Percentiles rank a stretch among this genome's conserved stretches.
Conservation (phyloP, 2,329 filamentous ascomycete genomes). For the Neopestalotiopsis sp. region DNA sequence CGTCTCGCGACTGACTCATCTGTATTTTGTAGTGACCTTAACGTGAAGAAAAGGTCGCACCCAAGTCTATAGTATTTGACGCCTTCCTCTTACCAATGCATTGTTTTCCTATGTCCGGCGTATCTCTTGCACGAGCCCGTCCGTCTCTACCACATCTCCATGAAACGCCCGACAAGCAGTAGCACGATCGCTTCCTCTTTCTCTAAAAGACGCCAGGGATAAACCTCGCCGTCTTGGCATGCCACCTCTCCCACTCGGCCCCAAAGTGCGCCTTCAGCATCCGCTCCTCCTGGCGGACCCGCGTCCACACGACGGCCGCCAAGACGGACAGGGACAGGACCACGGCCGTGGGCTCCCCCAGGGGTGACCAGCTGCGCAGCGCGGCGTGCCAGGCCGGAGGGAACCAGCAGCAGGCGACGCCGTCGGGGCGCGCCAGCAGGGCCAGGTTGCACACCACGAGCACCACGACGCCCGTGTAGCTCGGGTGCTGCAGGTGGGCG, state of each 20-base stretch:
- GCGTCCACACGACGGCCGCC: conserved; percentile 34
- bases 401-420: conserved; percentile 44
- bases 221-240: conserved; percentile 52
- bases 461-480: conserved; percentile 51
- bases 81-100: no score
- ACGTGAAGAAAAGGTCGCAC: no score
- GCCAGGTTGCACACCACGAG: conserved; percentile 38
- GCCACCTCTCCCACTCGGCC: conserved; percentile 53
- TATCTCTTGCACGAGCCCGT: no score
- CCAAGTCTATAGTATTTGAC: no score
- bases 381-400: conserved; percentile 28
- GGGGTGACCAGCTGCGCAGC: conserved; percentile 15
- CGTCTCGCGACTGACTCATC: no score
- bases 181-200: not conserved
- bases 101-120: no score
- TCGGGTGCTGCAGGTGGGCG: conserved; percentile 56
- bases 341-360: conserved; percentile 9
- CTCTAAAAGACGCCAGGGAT: conserved; percentile 48
- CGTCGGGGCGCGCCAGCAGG: conserved; percentile 45
- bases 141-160: not conserved
- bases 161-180: not conserved
- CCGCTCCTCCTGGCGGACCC: conserved; percentile 54
- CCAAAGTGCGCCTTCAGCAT: conserved; percentile 56
- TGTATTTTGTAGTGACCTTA: no score
- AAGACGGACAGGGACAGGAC: conserved; percentile 25